Evolutionary conservation across 768 basidiomycete genomes (phyloP).

Genomic region (Pulveroboletus ravenelii): DNA sequence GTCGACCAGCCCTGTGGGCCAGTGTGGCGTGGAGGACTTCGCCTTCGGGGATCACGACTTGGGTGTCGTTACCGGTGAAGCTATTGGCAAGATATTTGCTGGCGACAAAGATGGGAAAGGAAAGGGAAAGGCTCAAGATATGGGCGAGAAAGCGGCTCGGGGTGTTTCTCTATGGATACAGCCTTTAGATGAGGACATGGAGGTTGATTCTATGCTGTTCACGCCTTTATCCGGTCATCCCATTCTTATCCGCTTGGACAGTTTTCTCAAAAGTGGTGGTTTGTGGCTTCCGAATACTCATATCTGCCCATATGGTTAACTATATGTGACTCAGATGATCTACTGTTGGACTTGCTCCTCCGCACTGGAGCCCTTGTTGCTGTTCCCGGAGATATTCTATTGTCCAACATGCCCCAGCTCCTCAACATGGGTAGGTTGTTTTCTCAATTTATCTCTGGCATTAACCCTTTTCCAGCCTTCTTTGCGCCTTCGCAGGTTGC

Average conservation of each 20-base stretch:
- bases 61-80: constrained; percentile 34
- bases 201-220: constrained; percentile 12
- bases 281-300: constrained; percentile 8
- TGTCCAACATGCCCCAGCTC: constrained; percentile 36
- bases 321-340: constrained; percentile 32
- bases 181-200: constrained; percentile 18
- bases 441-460: not conserved
- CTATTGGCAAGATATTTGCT: constrained; percentile 42
- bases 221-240: constrained; percentile 19
- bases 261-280: constrained; percentile 33
- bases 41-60: constrained; percentile 36
- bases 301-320: not conserved
- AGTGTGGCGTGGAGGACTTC: constrained; percentile 23
- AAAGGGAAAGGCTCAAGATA: constrained; percentile 25
- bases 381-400: constrained; percentile 28
- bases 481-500: constrained; percentile 25
- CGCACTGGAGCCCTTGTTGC: constrained; percentile 37
- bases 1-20: constrained; percentile 13
- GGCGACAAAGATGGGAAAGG: constrained; percentile 34
- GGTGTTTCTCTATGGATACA: constrained; percentile 33
- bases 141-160: constrained; percentile 12
- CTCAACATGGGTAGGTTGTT: constrained; percentile 37
- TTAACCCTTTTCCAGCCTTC: constrained; percentile 16
- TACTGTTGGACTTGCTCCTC: constrained; percentile 37
- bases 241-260: constrained; percentile 30